These are phyloP conservation scores for Ceratopteris richardii DNA, from an alignment of 75 land plant species.

Conservation along the genomic window DNA sequence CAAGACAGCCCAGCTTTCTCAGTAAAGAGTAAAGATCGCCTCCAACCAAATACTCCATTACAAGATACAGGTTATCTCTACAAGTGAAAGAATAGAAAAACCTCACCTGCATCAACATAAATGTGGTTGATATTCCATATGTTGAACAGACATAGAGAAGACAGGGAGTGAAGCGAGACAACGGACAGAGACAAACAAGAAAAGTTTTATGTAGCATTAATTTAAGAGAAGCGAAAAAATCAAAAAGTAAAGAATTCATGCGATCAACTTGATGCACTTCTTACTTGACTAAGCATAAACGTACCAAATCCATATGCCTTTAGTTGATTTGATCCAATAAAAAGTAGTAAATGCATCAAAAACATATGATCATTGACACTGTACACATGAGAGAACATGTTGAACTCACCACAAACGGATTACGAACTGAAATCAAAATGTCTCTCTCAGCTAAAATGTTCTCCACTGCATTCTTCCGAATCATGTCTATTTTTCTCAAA, in stretches of 20 bases:
- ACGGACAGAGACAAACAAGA: neutral
- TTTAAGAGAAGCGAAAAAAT: neutral
- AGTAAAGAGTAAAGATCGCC: conserved; percentile 94
- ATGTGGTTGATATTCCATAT: neutral
- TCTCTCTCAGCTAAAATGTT: conserved; percentile 82
- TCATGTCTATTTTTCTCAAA: conserved; percentile 75
- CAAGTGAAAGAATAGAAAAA: conserved; percentile 99
- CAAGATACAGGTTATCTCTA: conserved; percentile 92
- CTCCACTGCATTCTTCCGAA: conserved; percentile 84
- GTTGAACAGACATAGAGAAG: neutral
- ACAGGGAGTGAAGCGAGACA: neutral
- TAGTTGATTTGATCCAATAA: too few relatives aligned
- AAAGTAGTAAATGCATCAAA: too few relatives aligned
- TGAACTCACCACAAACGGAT: conserved; percentile 77
- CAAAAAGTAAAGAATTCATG: too few relatives aligned
- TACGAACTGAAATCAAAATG: conserved; percentile 68
- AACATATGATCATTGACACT: neutral
- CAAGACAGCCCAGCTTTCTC: conserved; percentile 93
- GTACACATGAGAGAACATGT: neutral
- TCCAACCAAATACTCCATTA: conserved; percentile 99
- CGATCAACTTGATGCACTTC: too few relatives aligned
- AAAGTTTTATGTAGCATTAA: neutral
- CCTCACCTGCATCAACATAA: conserved; percentile 56
- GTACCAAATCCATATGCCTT: too few relatives aligned
- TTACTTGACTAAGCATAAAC: too few relatives aligned